Conservation (phyloP, 75 land plant genomes). For the Larix kaempferi region DNA sequence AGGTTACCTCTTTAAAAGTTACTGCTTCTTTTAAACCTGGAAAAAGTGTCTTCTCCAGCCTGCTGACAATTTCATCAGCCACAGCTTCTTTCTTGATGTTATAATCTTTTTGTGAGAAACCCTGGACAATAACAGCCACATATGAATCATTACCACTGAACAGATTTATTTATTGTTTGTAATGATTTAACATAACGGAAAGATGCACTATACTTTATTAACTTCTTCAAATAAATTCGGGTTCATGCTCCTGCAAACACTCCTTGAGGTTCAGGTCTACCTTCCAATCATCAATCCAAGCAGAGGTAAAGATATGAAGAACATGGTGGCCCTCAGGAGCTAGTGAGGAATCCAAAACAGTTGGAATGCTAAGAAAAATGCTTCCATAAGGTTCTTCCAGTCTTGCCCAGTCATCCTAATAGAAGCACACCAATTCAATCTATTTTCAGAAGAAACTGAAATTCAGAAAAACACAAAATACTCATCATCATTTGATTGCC, state of each 20-base stretch:
- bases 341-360: constrained; percentile 85
- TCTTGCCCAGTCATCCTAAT: constrained; percentile 66
- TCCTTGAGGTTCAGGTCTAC: constrained; percentile 20
- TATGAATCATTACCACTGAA: not conserved
- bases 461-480: not conserved
- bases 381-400: constrained; percentile 91
- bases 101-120: constrained; percentile 67
- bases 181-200: constrained; percentile 1
- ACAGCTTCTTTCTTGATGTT: constrained; percentile 83
- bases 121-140: constrained; percentile 31
- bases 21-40: constrained; percentile 80
- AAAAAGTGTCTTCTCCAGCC: constrained; percentile 86
- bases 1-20: constrained; percentile 75
- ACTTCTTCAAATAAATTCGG: constrained; percentile 1
- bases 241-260: not conserved
- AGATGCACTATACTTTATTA: not conserved
- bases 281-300: constrained; percentile 92
- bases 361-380: constrained; percentile 97
- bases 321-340: constrained; percentile 91
- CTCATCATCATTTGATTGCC: not conserved
- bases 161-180: not conserved
- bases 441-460: not conserved
- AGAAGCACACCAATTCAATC: not conserved
- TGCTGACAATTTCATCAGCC: constrained; percentile 75
- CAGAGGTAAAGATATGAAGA: constrained; percentile 94